Evolutionary conservation across 768 basidiomycete species (phyloP), one percentile per base, ranked within the genome.

Genomic region (Lactarius quietus): DNA sequence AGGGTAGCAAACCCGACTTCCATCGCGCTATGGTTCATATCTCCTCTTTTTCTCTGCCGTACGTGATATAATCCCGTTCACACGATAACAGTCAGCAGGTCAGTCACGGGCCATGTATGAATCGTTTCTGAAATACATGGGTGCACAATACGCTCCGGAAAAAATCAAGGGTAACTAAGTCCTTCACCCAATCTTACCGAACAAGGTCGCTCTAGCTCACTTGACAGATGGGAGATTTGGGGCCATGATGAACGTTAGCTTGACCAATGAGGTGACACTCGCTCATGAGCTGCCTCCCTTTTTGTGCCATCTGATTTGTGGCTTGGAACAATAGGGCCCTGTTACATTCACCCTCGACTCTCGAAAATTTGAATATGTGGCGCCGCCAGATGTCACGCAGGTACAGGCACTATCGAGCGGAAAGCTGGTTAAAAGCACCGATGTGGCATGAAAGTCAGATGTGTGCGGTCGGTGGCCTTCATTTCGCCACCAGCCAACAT

Each of bases 1-100:
- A 97, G 75, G 93, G 93, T 31, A 90, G 81, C 73, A 93, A 95
- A 72, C 91, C 91, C 17, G 94, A 97, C 75, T 98, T 98, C 70
- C 95, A 95, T 76, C 84, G 83, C 23, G 91, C 95, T 7, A 97
- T 97, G 94, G 94, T 93, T 71, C 57, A 63, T 57, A 17, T 52
- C 28, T 43, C 38, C 39, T 48, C 45, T 45, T 64, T 33, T 57
- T 57, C 28, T 51, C 36, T n/a, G 28, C 26, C 48, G 26, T 23
- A 51, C 48, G 12, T 14, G 20, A 18, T 35, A 36, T 8, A 15
- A n/a, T 29, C 60, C 43, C 36, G 48, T 26, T 63, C 18, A 53
- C 45, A 55, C 65, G 41, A 15, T 36, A 48, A 55, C 72, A 95
- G 94, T 75, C 86, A 0, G 76, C 88, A 39, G 86, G 87, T 62